phyloP scores from a whole-genome alignment of 2,329 filamentous ascomycete species.

The Verticillium zaregamsianum region DNA sequence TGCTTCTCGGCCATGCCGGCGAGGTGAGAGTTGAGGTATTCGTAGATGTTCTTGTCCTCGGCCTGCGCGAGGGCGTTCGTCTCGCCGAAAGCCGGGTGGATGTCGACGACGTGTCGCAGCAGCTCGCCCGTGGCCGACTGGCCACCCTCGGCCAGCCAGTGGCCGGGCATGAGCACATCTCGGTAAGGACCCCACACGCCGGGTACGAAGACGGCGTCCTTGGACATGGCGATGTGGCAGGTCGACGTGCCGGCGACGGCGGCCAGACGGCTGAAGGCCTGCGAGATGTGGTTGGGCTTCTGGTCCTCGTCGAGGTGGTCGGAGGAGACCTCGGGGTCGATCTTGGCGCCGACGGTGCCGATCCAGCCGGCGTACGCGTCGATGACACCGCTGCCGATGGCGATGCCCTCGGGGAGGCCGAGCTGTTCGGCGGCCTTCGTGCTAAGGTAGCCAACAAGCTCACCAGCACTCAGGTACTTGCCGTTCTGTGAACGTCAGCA shows the following conservation, averaged over 20 bases:
- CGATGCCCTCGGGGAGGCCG: conserved; percentile 80
- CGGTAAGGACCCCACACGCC: conserved; percentile 98
- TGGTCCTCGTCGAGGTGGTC: conserved; percentile 64
- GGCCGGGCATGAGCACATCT: conserved; percentile 85
- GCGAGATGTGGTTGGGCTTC: conserved; percentile 79
- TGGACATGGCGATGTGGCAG: conserved; percentile 94
- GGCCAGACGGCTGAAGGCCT: conserved; percentile 88
- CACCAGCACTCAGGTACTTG: conserved; percentile 84
- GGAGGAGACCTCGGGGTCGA: conserved; percentile 56
- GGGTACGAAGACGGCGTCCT: conserved; percentile 85
- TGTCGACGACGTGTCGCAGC: conserved; percentile 90
- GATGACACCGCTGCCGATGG: conserved; percentile 93
- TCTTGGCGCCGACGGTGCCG: conserved; percentile 95
- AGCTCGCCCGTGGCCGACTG: conserved; percentile 96
- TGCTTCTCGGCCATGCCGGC: conserved; percentile 66
- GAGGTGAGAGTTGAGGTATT: conserved; percentile 87
- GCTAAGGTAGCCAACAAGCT: conserved; percentile 80
- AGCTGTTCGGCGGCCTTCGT: conserved; percentile 79
- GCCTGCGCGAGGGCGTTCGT: conserved; percentile 75
- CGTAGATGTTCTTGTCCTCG: conserved; percentile 86
- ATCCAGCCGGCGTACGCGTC: conserved; percentile 99
- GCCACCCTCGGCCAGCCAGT: conserved; percentile 96
- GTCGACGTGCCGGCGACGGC: conserved; percentile 96
- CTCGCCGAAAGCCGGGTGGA: conserved; percentile 84
- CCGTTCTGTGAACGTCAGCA: conserved; percentile 64